Percentiles rank a stretch among this genome's conserved stretches.
These are phyloP conservation scores for Xylariaceae sp. DNA, from an alignment of 2,329 filamentous ascomycete genomes.

Conservation along the genomic window DNA sequence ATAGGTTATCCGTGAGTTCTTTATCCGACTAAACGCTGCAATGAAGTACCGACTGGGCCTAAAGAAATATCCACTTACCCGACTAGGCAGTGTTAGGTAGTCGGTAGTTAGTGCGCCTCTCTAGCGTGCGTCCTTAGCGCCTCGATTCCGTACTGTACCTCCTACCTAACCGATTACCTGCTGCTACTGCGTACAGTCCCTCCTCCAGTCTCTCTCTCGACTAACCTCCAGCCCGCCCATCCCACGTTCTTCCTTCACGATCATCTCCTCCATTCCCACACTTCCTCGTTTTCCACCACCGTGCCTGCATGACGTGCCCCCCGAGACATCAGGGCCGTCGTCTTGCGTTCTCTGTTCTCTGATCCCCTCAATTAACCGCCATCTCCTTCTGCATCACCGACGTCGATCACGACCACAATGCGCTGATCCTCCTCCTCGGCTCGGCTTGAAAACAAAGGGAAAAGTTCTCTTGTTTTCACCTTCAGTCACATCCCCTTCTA, in stretches of 20 bases:
- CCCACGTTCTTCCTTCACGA: not conserved
- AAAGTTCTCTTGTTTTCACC: conserved; percentile 4
- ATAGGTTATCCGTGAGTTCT: not conserved
- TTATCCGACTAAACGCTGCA: not conserved
- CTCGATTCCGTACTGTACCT: not conserved
- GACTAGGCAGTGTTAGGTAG: not conserved
- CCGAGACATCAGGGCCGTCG: not conserved
- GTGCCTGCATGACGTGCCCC: not conserved
- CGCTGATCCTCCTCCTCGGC: conserved; percentile 4
- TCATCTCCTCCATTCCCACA: not conserved
- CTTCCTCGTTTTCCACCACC: not conserved
- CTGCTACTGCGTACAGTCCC: too few relatives aligned
- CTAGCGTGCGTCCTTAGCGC: not conserved
- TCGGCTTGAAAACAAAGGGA: conserved; percentile 7
- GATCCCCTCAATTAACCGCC: not conserved
- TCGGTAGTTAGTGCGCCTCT: not conserved
- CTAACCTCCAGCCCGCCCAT: not conserved
- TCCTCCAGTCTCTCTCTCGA: not conserved
- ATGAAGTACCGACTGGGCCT: not conserved
- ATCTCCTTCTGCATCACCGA: not conserved
- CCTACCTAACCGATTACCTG: not conserved
- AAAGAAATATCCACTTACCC: not conserved
- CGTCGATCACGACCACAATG: conserved; percentile 9
- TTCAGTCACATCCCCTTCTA: not conserved
- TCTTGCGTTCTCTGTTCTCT: not conserved